These are phyloP conservation scores for Pichia insulana DNA, from an alignment of 805 yeast genomes.

Conservation along the genomic window DNA sequence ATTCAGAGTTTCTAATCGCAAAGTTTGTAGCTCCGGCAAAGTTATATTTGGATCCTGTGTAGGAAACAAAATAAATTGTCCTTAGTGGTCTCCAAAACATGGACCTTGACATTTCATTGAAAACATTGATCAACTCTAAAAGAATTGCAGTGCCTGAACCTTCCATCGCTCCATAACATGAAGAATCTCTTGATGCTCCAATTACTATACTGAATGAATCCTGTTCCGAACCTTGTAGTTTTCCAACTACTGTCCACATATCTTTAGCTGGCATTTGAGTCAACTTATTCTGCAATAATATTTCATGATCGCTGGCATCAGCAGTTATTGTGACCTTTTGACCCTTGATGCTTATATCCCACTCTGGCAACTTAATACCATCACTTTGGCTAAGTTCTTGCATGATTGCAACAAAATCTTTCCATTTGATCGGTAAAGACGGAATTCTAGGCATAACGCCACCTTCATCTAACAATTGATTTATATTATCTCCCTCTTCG, in stretches of 20 bases:
- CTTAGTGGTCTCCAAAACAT: constrained; percentile 79
- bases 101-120: constrained; percentile 53
- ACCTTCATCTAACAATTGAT: constrained; percentile 37
- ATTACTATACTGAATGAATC: constrained; percentile 60
- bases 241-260: constrained; percentile 72
- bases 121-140: constrained; percentile 60
- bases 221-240: constrained; percentile 75
- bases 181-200: constrained; percentile 76
- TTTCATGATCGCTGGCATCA: constrained; percentile 27
- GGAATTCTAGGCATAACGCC: constrained; percentile 62
- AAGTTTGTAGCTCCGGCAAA: constrained; percentile 80
- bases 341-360: constrained; percentile 26
- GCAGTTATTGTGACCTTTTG: constrained; percentile 34
- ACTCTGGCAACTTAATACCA: constrained; percentile 31
- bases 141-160: constrained; percentile 68
- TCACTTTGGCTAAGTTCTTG: constrained; percentile 24
- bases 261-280: constrained; percentile 48
- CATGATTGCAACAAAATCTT: constrained; percentile 48
- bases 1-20: constrained; percentile 47
- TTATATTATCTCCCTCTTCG: constrained; percentile 32
- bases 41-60: constrained; percentile 76
- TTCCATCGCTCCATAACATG: constrained; percentile 60
- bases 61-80: constrained; percentile 72
- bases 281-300: constrained; percentile 31
- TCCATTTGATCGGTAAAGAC: constrained; percentile 67